Base-by-base conservation (phyloP, 1,139 yeast species). In the Protomyces inouyei region DNA sequence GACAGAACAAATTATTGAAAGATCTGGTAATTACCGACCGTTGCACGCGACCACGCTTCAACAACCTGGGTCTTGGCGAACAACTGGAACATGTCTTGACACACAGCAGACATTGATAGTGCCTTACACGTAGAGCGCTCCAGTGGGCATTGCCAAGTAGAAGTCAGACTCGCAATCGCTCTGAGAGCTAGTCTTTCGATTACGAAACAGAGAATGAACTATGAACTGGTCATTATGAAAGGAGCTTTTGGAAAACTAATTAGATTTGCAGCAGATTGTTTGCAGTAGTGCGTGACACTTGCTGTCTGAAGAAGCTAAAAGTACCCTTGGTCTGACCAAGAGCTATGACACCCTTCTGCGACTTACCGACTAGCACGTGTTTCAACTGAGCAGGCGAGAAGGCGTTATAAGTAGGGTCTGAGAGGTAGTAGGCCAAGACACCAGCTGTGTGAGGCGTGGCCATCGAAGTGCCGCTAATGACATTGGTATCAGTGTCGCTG, bases 381-480 rank as follows among this genome's bases (percentile, higher is more conserved):
- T 93, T 93, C 77, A 93, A 81, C 78, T 88, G 95, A 59, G 83
- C 84, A 66, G 98, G 96, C 12, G 96, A 82, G 66, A 92, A 82
- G 68, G 83, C 86, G 38, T 87, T 77, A 63, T 84, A 87, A 70
- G 98, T 98, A 78, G 89, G 95, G 76, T 93, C 84, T 25, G 97
- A 89, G 72, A 93, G 80, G 79, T 84, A 92, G 83, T 93, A 93
- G 2, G 97, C 75, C 68, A 78, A 72, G 76, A 93, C 82, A 71
- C 98, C 98, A 68, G 91, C 87, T 75, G 93, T 87, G 75, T 93
- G 98, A 64, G 98, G 98, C 56, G 98, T 89, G 45, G 98, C 98
- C 98, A 93, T 93, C 25, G 98, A 93, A 23, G 98, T 93, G 79
- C 98, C 98, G 52, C 97, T 90, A 77, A 93, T 82, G 60, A 93